These are phyloP conservation scores for Athelia sp. DNA, from an alignment of 1,284 basidiomycete genomes.

Conservation along the genomic window DNA sequence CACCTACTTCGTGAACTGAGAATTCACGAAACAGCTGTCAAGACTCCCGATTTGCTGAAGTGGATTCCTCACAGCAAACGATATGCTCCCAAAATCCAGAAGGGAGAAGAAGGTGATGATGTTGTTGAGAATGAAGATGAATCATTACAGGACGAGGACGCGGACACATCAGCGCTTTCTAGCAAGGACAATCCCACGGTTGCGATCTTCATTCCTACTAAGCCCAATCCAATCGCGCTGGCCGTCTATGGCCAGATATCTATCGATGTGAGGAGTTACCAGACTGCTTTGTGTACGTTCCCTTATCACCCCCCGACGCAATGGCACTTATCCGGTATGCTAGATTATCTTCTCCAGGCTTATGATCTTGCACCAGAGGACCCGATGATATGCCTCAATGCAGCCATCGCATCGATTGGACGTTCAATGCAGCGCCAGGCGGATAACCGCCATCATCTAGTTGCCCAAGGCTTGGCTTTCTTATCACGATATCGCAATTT, in stretches of 20 bases:
- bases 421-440: slow-evolving; percentile 91
- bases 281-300: slow-evolving; percentile 83
- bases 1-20: slow-evolving; percentile 76
- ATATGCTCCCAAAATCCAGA: slow-evolving; percentile 32
- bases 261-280: slow-evolving; percentile 81
- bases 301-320: neutral
- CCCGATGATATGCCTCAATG: slow-evolving; percentile 78
- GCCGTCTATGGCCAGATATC: slow-evolving; percentile 87
- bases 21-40: slow-evolving; percentile 56
- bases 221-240: slow-evolving; percentile 63
- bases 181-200: slow-evolving; percentile 38
- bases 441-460: slow-evolving; percentile 89
- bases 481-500: slow-evolving; percentile 70
- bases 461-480: slow-evolving; percentile 80
- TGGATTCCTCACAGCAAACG: slow-evolving; percentile 54
- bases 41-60: slow-evolving; percentile 50
- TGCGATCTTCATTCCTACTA: too few species aligned
- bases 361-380: slow-evolving; percentile 83
- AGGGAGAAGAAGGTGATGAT: slow-evolving; percentile 13
- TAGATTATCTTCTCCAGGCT: slow-evolving; percentile 86
- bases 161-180: slow-evolving; percentile 37
- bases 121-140: slow-evolving; percentile 27
- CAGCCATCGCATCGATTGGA: slow-evolving; percentile 82
- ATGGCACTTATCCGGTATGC: neutral
- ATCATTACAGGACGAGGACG: slow-evolving; percentile 23